phyloP scores from a whole-genome alignment of 108 stramenopile species.

The Aureococcus anophagefferens region DNA sequence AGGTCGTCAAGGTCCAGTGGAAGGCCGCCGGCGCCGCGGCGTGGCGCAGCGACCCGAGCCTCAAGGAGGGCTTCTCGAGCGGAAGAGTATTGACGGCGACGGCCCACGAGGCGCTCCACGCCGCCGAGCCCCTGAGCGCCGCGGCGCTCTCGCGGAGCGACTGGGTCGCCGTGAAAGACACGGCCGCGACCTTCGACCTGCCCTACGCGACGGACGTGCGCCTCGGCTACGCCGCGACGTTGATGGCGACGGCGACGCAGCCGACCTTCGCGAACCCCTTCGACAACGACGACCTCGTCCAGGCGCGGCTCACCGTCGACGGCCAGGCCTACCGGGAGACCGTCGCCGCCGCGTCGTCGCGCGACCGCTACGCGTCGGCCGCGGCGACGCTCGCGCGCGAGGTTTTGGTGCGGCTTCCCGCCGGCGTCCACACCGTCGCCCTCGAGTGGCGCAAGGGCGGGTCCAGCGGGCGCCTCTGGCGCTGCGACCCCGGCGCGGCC shows the following conservation, averaged over 20 bases:
- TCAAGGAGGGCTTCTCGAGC: conserved; percentile 18
- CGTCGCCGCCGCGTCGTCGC: not conserved
- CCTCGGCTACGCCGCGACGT: no score
- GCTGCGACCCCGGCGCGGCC: conserved; percentile 1
- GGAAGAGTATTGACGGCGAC: conserved; percentile 18
- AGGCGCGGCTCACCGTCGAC: conserved; percentile 25
- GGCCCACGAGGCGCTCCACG: not conserved
- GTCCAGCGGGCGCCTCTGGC: conserved; percentile 4
- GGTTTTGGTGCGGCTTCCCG: conserved; percentile 31
- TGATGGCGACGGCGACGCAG: no score
- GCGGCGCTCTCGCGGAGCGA: not conserved
- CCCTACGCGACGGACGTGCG: no score
- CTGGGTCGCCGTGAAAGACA: not conserved
- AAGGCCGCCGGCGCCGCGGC: conserved; percentile 24
- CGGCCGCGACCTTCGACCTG: no score
- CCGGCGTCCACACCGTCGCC: conserved; percentile 36
- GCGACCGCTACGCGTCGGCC: conserved; percentile 4
- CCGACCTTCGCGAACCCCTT: no score
- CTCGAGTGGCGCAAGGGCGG: conserved; percentile 38
- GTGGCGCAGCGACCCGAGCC: conserved; percentile 25
- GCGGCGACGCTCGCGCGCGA: not conserved
- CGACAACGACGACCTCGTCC: conserved; percentile 1
- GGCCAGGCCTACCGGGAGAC: conserved; percentile 32
- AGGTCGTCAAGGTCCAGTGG: conserved; percentile 39
- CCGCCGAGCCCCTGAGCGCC: not conserved